Evolutionary conservation across 1,139 yeast species (phyloP).

Genomic region (Candida pseudocylindracea): DNA sequence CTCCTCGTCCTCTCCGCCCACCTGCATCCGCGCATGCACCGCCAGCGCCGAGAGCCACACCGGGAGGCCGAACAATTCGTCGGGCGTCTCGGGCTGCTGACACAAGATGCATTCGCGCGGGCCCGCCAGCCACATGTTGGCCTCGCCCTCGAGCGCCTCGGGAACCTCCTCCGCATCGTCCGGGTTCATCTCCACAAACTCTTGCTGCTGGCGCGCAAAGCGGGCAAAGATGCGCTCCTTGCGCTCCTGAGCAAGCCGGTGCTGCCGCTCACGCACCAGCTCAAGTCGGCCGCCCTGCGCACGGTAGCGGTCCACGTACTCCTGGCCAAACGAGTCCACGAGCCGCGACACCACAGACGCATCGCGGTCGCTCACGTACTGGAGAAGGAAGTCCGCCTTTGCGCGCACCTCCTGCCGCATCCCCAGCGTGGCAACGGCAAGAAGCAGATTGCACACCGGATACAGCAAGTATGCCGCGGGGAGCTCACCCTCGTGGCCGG

Average conservation of each 20-base stretch:
- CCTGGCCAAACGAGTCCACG: slow-evolving; percentile 33
- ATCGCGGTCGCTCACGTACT: slow-evolving; percentile 23
- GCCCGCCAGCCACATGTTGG: slow-evolving; percentile 18
- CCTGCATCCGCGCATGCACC: slow-evolving; percentile 22
- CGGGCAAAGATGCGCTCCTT: not conserved
- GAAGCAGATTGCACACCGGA: slow-evolving; percentile 31
- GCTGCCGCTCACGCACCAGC: slow-evolving; percentile 8
- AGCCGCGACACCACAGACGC: slow-evolving; percentile 25
- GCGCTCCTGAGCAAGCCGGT: not conserved
- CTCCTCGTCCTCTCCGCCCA: too few species aligned
- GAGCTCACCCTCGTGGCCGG: slow-evolving; percentile 13
- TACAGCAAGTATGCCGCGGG: slow-evolving; percentile 17
- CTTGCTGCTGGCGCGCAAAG: slow-evolving; percentile 1
- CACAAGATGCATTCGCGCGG: slow-evolving; percentile 16
- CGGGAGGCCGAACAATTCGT: slow-evolving; percentile 32
- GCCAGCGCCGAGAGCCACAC: slow-evolving; percentile 15
- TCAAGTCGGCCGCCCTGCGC: slow-evolving; percentile 8
- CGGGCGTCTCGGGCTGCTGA: slow-evolving; percentile 15
- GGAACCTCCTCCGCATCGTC: slow-evolving; percentile 15
- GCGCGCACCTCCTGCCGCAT: slow-evolving; percentile 23
- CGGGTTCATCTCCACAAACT: not conserved
- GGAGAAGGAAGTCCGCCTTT: slow-evolving; percentile 36
- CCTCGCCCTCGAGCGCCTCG: slow-evolving; percentile 15
- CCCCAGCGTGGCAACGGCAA: slow-evolving; percentile 24
- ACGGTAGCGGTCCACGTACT: slow-evolving; percentile 19